Evolutionary conservation across 176 grass and related monocot species (phyloP).

Genomic region (Triticum timopheevii): DNA sequence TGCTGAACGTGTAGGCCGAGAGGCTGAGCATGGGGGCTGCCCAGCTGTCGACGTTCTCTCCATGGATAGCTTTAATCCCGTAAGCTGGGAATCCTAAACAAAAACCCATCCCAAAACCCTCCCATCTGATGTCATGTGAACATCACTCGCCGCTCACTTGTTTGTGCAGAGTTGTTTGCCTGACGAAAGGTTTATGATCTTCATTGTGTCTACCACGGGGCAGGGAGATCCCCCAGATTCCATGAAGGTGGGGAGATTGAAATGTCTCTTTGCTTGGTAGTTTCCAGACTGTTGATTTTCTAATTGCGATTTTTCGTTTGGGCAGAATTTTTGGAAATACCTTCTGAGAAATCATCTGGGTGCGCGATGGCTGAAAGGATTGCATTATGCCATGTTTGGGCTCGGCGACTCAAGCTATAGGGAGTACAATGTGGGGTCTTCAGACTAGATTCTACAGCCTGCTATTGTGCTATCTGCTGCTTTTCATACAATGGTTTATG

Average conservation of each 20-base stretch:
- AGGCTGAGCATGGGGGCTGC: constrained; percentile 75
- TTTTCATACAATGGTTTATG: background rate
- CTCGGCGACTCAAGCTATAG: constrained; percentile 78
- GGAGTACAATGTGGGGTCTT: constrained; percentile 75
- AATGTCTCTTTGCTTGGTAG: background rate
- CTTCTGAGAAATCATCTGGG: constrained; percentile 57
- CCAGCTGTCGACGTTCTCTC: constrained; percentile 58
- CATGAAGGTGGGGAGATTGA: constrained; percentile 65
- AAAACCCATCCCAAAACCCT: background rate
- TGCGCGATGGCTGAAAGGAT: constrained; percentile 51
- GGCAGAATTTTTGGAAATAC: constrained; percentile 76
- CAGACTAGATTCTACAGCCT: background rate
- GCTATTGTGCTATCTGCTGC: background rate
- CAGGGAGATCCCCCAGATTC: constrained; percentile 82
- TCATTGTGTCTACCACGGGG: constrained; percentile 85
- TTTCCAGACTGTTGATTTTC: background rate
- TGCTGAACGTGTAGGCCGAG: constrained; percentile 59
- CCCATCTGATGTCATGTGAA: background rate
- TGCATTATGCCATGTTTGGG: constrained; percentile 75
- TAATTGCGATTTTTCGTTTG: background rate
- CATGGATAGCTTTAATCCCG: constrained; percentile 65
- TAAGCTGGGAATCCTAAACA: constrained; percentile 27
- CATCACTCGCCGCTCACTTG: background rate
- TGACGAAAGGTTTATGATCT: constrained; percentile 50
- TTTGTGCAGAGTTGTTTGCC: constrained; percentile 52